Evolutionary conservation across 2,329 filamentous ascomycete species (phyloP), one percentile per base, ranked within the genome.

Genomic region (Calycina marina): DNA sequence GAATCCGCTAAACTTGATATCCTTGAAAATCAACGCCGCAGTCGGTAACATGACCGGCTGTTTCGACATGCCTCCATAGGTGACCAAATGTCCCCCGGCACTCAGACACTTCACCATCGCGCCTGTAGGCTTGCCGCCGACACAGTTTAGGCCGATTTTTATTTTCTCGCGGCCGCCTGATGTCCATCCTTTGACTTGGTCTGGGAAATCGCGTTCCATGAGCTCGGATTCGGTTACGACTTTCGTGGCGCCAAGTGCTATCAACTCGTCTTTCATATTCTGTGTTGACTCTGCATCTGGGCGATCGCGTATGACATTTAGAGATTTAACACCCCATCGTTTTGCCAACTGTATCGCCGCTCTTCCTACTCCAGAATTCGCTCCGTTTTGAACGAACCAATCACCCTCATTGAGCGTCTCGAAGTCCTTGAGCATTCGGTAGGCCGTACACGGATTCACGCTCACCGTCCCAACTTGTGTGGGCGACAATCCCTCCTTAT

Each of bases 371-470:
- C 85, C 90, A 25, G 76, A 84, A 57, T 98, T 98, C 24, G 88
- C 90, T 5, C 88, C 90, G 54, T 98, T 98, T 58, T 98, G 90
- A 28, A 98, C 75, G 52, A 94, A 83, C 86, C 88, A 98, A 35
- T 92, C 78, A 34, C 86, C 81, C n/a, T 73, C 69, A 34, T 67
- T 52, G 50, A 77, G 56, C 8, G 8, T n/a, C 4, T 59, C 73
- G 50, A 88, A 94, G 52, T 88, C 81, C 35, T 75, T 73, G 37
- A 98, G 67, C 76, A 98, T 92, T 34, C 86, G 73, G 59, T 93
- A 96, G 2, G 90, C 90, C 1, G 85, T 93, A 55, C 83, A 86
- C 2, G 90, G 90, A 56, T 98, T 98, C 25, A 98, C 81, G 41
- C 72, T 77, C 20, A 93, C 81, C 0, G 85, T 96, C 4, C 82